These are phyloP conservation scores for Talaromyces adpressus DNA, from an alignment of 495 filamentous ascomycete species.

Conservation along the genomic window DNA sequence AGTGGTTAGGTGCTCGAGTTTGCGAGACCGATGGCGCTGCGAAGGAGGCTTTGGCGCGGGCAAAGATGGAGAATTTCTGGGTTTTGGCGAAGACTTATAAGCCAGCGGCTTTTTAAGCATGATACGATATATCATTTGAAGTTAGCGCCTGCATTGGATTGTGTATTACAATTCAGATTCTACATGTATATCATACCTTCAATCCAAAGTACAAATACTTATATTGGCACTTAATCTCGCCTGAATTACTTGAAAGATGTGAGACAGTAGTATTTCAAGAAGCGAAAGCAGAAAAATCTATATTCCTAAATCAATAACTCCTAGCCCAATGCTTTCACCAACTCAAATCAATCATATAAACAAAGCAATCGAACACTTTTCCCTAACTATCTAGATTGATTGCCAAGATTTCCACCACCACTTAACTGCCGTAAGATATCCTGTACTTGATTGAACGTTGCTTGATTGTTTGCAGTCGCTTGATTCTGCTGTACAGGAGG, in stretches of 20 bases:
- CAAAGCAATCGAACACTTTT: not conserved
- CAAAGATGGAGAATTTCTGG: constrained; percentile 96
- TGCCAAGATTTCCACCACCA: not conserved
- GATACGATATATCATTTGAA: not conserved
- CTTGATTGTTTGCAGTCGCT: constrained; percentile 22
- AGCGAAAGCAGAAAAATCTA: not conserved
- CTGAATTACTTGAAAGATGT: not conserved
- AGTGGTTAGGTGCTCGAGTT: constrained; percentile 70
- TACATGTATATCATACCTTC: not conserved
- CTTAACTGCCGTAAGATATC: constrained; percentile 37
- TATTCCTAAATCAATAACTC: not conserved
- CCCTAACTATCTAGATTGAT: not conserved
- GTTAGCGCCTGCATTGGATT: not conserved
- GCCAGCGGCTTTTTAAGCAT: constrained; percentile 11
- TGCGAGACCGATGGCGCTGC: constrained; percentile 88
- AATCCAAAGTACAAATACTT: not conserved
- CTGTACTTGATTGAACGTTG: constrained; percentile 34
- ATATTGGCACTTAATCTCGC: not conserved
- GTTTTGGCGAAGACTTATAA: constrained; percentile 73
- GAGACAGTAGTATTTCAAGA: not conserved
- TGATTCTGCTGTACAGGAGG: constrained; percentile 22
- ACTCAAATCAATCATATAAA: not conserved
- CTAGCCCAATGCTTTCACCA: constrained; percentile 4
- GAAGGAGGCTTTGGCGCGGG: constrained; percentile 66
- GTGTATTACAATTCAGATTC: not conserved